phyloP scores from a whole-genome alignment of 257 asterid genomes.

The Striga asiatica region DNA sequence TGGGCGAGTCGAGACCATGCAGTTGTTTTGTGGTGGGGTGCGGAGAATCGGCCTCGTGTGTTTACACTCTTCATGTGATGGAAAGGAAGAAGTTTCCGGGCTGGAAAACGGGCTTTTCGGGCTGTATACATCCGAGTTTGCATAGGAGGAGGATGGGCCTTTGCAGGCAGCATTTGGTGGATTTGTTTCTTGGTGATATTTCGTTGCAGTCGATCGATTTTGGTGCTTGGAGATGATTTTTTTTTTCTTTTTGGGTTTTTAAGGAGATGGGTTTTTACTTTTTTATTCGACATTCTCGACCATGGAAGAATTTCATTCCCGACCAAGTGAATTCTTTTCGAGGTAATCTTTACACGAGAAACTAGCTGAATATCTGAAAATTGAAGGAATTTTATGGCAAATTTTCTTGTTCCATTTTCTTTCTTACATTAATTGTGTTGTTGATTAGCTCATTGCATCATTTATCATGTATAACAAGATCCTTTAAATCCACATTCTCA shows the following conservation, averaged over 20 bases:
- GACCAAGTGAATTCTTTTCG: too few species aligned
- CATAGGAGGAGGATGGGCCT: conserved; percentile 62
- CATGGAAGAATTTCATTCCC: too few species aligned
- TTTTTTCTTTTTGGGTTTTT: not conserved
- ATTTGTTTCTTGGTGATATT: conserved; percentile 60
- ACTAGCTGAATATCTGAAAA: too few species aligned
- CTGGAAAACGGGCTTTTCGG: conserved; percentile 88
- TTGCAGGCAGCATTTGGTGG: conserved; percentile 62
- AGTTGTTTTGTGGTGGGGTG: conserved; percentile 75
- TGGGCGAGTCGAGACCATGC: conserved; percentile 61
- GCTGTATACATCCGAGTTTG: conserved; percentile 69
- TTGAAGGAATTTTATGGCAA: too few species aligned
- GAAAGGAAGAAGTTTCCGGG: conserved; percentile 84
- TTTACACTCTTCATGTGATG: conserved; percentile 74
- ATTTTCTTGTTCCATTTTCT: too few species aligned
- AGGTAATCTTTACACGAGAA: too few species aligned
- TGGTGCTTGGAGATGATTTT: conserved; percentile 45
- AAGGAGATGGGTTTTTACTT: not conserved
- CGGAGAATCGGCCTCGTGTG: conserved; percentile 39
- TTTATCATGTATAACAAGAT: too few species aligned
- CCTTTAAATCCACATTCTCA: too few species aligned
- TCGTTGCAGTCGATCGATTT: conserved; percentile 48
- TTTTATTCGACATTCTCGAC: too few species aligned
- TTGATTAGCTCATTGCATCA: too few species aligned
- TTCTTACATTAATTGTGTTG: too few species aligned